Percentiles rank a stretch among this genome's conserved stretches.
Conservation (phyloP, 2,329 filamentous ascomycete genomes). For the Botrytis porri region DNA sequence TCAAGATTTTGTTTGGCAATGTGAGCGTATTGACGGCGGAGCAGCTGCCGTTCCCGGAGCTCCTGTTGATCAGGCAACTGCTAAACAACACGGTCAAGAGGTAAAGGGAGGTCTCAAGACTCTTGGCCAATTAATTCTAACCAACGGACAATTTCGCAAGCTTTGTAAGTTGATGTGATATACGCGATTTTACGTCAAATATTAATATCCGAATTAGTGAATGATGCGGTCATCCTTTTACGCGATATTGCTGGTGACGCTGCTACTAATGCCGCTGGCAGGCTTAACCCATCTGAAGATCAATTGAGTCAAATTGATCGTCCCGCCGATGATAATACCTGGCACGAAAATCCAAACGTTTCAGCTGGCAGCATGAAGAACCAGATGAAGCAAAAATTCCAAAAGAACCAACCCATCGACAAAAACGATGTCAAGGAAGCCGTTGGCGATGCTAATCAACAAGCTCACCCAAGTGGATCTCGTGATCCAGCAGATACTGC, state of each 20-base stretch:
- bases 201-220: constrained; percentile 48
- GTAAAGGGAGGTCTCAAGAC: constrained; percentile 83
- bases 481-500: constrained; percentile 53
- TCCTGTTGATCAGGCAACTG: constrained; percentile 71
- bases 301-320: constrained; percentile 72
- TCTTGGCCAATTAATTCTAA: constrained; percentile 83
- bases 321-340: constrained; percentile 87
- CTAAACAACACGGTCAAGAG: constrained; percentile 78
- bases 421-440: constrained; percentile 60
- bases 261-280: constrained; percentile 72
- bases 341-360: constrained; percentile 83
- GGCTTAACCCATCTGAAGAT: constrained; percentile 75
- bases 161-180: constrained; percentile 23
- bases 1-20: constrained; percentile 97
- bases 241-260: constrained; percentile 92
- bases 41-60: constrained; percentile 59
- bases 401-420: constrained; percentile 48
- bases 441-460: constrained; percentile 54
- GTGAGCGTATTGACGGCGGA: constrained; percentile 67
- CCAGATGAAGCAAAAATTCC: constrained; percentile 61
- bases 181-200: not conserved
- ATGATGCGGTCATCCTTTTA: constrained; percentile 74
- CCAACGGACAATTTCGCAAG: constrained; percentile 72
- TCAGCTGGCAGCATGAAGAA: constrained; percentile 67
- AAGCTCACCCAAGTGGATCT: constrained; percentile 54